phyloP scores from a whole-genome alignment of 2,329 filamentous ascomycete genomes.

The Aspergillus sp. region DNA sequence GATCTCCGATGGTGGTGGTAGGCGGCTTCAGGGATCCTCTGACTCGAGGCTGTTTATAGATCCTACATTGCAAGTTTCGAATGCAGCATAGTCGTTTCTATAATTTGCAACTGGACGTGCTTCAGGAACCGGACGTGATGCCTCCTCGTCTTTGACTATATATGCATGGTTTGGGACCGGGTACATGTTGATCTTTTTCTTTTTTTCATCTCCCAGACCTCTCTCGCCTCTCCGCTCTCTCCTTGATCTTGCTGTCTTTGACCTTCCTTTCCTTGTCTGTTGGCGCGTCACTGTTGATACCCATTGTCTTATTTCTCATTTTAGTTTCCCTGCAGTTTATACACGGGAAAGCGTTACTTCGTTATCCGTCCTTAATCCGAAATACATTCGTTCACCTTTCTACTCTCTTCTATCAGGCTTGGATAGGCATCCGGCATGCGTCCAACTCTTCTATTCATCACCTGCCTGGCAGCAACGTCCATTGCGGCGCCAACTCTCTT shows the following conservation, averaged over 20 bases:
- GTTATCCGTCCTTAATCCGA: background rate
- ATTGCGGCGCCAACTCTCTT: conserved; percentile 37
- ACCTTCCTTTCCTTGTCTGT: background rate
- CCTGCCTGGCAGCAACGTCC: conserved; percentile 32
- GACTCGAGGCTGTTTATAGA: conserved; percentile 28
- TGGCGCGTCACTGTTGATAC: background rate
- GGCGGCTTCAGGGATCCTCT: conserved; percentile 27
- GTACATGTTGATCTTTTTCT: background rate
- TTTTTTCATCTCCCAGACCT: background rate
- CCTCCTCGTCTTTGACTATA: background rate
- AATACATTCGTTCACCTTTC: background rate
- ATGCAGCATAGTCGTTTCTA: conserved; percentile 18
- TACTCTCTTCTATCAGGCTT: background rate
- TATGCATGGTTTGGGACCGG: background rate
- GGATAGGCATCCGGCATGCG: conserved; percentile 18
- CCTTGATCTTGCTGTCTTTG: background rate
- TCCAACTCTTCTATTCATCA: conserved; percentile 24
- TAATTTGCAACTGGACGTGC: conserved; percentile 19
- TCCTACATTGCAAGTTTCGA: conserved; percentile 24
- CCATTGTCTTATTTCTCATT: background rate
- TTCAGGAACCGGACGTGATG: background rate
- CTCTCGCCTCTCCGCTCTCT: background rate
- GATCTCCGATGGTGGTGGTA: conserved; percentile 16
- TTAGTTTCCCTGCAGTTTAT: background rate
- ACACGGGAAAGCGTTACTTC: background rate